Evolutionary conservation across 257 asterid species (phyloP).

Genomic region (Fraxinus excelsior): DNA sequence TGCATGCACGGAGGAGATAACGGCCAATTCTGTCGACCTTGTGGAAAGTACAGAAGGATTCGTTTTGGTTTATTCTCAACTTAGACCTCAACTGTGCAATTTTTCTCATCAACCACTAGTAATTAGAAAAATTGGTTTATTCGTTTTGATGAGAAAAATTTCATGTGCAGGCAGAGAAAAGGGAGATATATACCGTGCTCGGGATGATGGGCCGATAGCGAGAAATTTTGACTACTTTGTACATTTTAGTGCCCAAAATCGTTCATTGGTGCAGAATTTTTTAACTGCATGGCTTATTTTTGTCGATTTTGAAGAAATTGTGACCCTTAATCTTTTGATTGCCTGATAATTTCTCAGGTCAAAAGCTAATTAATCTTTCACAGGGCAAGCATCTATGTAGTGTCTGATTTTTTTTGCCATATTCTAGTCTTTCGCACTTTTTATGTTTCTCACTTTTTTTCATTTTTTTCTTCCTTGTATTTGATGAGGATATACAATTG

Average conservation of each 20-base stretch:
- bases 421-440: no score
- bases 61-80: constrained; percentile 58
- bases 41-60: no score
- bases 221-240: constrained; percentile 32
- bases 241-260: constrained; percentile 36
- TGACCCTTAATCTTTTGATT: neutral
- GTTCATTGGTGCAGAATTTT: constrained; percentile 44
- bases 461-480: no score
- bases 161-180: constrained; percentile 67
- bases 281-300: constrained; percentile 38
- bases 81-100: constrained; percentile 13
- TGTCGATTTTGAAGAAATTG: constrained; percentile 27
- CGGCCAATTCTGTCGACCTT: no score
- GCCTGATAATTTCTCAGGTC: no score
- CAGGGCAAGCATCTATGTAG: no score
- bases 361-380: no score
- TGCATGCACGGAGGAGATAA: no score
- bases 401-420: no score
- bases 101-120: neutral
- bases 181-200: constrained; percentile 52
- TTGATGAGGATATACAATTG: no score
- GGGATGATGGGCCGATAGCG: constrained; percentile 26
- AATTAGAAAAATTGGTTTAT: constrained; percentile 8
- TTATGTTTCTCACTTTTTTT: no score
- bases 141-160: constrained; percentile 10